A percentile compares a stretch with the other conserved stretches of the same genome.
These are phyloP conservation scores for Hymenoscyphus repandus DNA, from an alignment of 2,329 filamentous ascomycete species.

Conservation along the genomic window DNA sequence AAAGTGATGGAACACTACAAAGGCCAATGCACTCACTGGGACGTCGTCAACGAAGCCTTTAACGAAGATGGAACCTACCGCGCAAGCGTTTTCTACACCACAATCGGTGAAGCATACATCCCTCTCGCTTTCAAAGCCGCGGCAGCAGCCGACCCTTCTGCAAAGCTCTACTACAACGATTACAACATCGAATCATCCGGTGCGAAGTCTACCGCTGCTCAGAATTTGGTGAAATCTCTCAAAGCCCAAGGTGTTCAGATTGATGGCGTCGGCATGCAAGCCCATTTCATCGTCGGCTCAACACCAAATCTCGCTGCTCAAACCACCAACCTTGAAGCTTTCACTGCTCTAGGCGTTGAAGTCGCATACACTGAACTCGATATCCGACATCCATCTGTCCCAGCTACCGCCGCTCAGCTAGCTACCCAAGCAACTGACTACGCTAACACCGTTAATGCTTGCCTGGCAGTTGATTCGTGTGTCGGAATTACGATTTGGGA, in stretches of 20 bases:
- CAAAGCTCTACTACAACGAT: slow-evolving; percentile 31
- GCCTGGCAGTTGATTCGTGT: slow-evolving; percentile 19
- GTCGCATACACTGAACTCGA: slow-evolving; percentile 60
- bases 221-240: slow-evolving; percentile 40
- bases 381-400: slow-evolving; percentile 45
- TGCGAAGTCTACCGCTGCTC: slow-evolving; percentile 41
- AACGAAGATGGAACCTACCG: slow-evolving; percentile 53
- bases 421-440: slow-evolving; percentile 46
- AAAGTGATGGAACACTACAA: slow-evolving; percentile 55
- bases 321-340: slow-evolving; percentile 42
- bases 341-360: slow-evolving; percentile 48
- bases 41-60: slow-evolving; percentile 62
- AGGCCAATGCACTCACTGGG: slow-evolving; percentile 58
- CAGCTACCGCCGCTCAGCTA: slow-evolving; percentile 37
- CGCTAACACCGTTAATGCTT: slow-evolving; percentile 26
- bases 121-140: slow-evolving; percentile 27
- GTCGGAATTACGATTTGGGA: slow-evolving; percentile 31
- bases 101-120: slow-evolving; percentile 48
- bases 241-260: slow-evolving; percentile 48
- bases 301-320: slow-evolving; percentile 42
- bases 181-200: slow-evolving; percentile 51
- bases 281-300: slow-evolving; percentile 53
- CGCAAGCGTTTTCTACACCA: slow-evolving; percentile 46
- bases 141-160: slow-evolving; percentile 21
- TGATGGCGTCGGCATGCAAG: slow-evolving; percentile 59